Evolutionary conservation across 371 early-diverging fungal genomes (phyloP), one percentile per base, ranked within the genome.

Genomic region (Mortierella sp.): DNA sequence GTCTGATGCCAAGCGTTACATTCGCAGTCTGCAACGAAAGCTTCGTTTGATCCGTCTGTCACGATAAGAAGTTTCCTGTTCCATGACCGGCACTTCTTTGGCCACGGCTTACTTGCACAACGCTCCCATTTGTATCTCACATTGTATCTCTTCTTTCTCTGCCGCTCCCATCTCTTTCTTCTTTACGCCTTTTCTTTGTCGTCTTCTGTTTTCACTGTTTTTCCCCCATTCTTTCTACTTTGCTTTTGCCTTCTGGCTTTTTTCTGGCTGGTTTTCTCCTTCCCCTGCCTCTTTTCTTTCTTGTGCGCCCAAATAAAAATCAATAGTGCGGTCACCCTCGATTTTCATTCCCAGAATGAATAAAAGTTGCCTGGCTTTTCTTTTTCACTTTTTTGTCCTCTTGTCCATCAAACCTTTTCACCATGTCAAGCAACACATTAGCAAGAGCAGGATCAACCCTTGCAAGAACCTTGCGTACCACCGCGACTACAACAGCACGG

Each of bases 1-100:
- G 74, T 48, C 72, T 55, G 79, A 79, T 21, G 73, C 51, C 26
- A 61, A 50, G 44, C 69, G 73, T 13, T 59, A 31, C 5, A 43
- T 48, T 53, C 64, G 31, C 40, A 40, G 51, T 28, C 43, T 75
- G 14, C 34, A 75, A 19, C 24, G 70, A 40, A 46, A 59, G n/a
- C n/a, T 75, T 50, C 34, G 31, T 19, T 21, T 59, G 74, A 28
- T 34, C 19, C 54, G 67, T 48, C 43, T 75, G 72, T 73, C 48
- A 44, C 53, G 61, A 74, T 28, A 48, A 46, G 14, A 31, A 31
- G 31, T 59, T 16, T 31, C 19, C 19, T 6, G 6, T 6, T 6
- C 8, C 61, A 59, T 59, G 61, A 34, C 19, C 61, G 19, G 34
- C 6, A 5, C 31, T 37, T 40, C 19, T 37, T 54, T 37, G 40